Evolutionary conservation across 2,329 filamentous ascomycete species (phyloP).

Genomic region (Ophiosphaerella herpotricha): DNA sequence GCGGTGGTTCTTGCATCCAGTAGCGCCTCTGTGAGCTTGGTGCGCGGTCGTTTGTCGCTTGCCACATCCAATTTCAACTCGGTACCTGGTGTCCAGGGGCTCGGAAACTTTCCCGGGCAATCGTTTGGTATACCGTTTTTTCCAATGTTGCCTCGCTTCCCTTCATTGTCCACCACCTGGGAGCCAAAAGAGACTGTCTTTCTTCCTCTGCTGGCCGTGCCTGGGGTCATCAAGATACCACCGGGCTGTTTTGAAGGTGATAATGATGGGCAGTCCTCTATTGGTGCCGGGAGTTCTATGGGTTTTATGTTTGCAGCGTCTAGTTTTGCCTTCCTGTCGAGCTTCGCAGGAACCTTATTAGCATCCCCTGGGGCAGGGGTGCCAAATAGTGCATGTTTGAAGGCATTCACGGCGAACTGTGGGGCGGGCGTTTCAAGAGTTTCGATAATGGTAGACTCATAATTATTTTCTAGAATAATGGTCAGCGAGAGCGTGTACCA

Average conservation of each 20-base stretch:
- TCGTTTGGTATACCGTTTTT: constrained; percentile 55
- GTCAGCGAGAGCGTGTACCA: constrained; percentile 14
- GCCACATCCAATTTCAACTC: constrained; percentile 34
- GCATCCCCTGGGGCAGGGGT: constrained; percentile 61
- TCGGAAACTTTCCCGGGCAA: constrained; percentile 55
- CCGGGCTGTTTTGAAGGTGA: constrained; percentile 62
- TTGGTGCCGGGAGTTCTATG: constrained; percentile 23
- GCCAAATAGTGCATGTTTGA: constrained; percentile 68
- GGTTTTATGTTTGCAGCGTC: constrained; percentile 30
- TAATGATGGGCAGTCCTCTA: constrained; percentile 23
- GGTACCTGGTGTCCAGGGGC: constrained; percentile 54
- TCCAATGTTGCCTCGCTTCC: constrained; percentile 52
- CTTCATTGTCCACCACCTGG: constrained; percentile 61
- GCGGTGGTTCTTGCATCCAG: constrained; percentile 51
- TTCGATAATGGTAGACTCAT: constrained; percentile 54
- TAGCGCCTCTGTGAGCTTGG: constrained; percentile 52
- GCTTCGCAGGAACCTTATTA: constrained; percentile 25
- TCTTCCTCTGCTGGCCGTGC: constrained; percentile 59
- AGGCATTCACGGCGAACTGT: constrained; percentile 69
- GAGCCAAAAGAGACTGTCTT: constrained; percentile 67
- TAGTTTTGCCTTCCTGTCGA: constrained; percentile 32
- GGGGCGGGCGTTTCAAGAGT: constrained; percentile 68
- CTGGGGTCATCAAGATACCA: constrained; percentile 68
- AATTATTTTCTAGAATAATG: constrained; percentile 29
- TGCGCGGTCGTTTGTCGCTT: constrained; percentile 41